Evolutionary conservation across 176 grass and related monocot genomes (phyloP).

Genomic region (Calamus simplicifolius): DNA sequence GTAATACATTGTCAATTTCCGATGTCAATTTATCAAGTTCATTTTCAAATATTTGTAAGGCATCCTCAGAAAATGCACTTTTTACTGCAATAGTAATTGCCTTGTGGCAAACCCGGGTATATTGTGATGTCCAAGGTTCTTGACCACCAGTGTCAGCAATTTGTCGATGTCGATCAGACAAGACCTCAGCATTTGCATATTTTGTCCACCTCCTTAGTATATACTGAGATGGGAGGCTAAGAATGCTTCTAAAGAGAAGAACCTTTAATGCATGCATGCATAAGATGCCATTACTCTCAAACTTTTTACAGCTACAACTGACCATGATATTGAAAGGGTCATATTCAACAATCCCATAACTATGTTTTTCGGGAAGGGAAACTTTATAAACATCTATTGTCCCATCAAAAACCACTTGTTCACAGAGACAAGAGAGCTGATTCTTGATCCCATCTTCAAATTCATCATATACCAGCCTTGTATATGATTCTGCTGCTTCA

Average conservation of each 20-base stretch:
- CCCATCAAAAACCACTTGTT: not conserved
- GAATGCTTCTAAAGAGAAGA: conserved; percentile 2
- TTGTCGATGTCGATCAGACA: not conserved
- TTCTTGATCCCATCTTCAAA: conserved; percentile 1
- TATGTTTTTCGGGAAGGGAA: too few species aligned
- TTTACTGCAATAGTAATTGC: conserved; percentile 2
- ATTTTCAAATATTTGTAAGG: conserved; percentile 31
- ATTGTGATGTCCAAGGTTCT: not conserved
- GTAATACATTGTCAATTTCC: conserved; percentile 34
- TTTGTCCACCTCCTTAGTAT: conserved; percentile 16
- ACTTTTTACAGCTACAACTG: conserved; percentile 1
- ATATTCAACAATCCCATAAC: too few species aligned
- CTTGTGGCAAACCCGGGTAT: conserved; percentile 9
- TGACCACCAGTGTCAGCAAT: not conserved
- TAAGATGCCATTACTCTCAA: conserved; percentile 6
- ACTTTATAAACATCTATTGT: too few species aligned
- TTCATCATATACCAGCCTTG: not conserved
- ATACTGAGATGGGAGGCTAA: not conserved
- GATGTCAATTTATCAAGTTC: conserved; percentile 24
- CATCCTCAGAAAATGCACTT: conserved; percentile 32
- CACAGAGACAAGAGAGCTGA: not conserved
- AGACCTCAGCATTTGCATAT: not conserved
- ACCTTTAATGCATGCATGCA: conserved; percentile 17
- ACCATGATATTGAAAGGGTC: too few species aligned
- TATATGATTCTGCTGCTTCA: conserved; percentile 6